Conservation (phyloP, 345 rosid species). For the Populus ilicifolia region DNA sequence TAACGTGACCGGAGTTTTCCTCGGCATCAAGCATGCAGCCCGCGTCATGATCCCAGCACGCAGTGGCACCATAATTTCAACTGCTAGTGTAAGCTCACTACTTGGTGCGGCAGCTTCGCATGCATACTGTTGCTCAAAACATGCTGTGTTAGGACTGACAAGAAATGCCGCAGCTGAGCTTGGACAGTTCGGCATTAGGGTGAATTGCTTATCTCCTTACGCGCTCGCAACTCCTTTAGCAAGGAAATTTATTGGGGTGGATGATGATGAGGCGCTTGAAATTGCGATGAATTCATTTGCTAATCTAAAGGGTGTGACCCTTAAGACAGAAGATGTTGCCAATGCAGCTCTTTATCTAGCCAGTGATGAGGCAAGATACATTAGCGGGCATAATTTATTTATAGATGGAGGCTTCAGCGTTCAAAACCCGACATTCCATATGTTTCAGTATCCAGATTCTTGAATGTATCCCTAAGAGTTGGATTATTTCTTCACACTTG, state of each 20-base stretch:
- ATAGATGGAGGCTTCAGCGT: slow-evolving; percentile 48
- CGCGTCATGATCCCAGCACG: slow-evolving; percentile 31
- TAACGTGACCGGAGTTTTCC: slow-evolving; percentile 26
- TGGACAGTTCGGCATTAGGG: slow-evolving; percentile 50
- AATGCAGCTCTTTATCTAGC: slow-evolving; percentile 48
- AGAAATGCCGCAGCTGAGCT: slow-evolving; percentile 44
- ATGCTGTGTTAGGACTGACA: slow-evolving; percentile 48
- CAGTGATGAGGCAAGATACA: slow-evolving; percentile 48
- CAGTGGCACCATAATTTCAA: slow-evolving; percentile 15
- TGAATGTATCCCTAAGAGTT: not conserved
- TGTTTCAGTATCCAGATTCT: slow-evolving; percentile 34
- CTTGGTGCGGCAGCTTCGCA: slow-evolving; percentile 25
- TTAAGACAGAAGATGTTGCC: slow-evolving; percentile 45
- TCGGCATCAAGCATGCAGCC: slow-evolving; percentile 38
- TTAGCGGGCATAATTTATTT: slow-evolving; percentile 47
- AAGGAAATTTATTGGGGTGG: slow-evolving; percentile 23
- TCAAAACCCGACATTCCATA: slow-evolving; percentile 30
- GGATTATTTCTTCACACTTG: not conserved
- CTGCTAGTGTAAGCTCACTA: slow-evolving; percentile 11
- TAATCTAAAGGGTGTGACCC: slow-evolving; percentile 39
- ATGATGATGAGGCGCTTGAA: slow-evolving; percentile 30
- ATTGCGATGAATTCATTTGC: slow-evolving; percentile 10
- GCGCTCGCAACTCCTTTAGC: slow-evolving; percentile 42
- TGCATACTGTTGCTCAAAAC: slow-evolving; percentile 45
- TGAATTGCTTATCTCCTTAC: slow-evolving; percentile 47